phyloP scores from a whole-genome alignment of 176 grass and related monocot species.

The Poa annua region DNA sequence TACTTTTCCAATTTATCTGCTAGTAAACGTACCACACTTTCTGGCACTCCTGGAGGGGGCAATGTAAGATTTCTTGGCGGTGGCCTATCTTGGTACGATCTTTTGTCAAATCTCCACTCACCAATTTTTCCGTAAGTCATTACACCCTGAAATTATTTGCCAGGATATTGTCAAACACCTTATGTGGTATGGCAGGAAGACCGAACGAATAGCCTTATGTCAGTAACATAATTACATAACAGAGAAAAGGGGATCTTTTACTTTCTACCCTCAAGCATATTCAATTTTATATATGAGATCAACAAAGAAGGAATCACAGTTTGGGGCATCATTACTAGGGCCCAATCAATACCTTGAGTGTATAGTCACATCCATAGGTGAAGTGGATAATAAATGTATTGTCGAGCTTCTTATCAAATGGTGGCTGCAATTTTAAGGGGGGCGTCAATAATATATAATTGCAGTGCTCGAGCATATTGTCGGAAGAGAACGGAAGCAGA shows the following conservation, averaged over 20 bases:
- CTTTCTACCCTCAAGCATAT: neutral
- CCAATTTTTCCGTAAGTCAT: constrained; percentile 82
- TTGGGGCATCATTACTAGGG: constrained; percentile 36
- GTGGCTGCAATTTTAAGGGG: constrained; percentile 44
- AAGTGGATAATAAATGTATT: constrained; percentile 84
- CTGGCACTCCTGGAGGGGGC: constrained; percentile 89
- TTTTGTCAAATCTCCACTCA: constrained; percentile 91
- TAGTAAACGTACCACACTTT: constrained; percentile 89
- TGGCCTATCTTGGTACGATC: constrained; percentile 60
- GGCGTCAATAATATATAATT: neutral
- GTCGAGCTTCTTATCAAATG: constrained; percentile 53
- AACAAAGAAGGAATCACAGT: neutral
- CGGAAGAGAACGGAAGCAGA: neutral
- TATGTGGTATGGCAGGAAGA: neutral
- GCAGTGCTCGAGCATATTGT: neutral
- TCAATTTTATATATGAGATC: constrained; percentile 17
- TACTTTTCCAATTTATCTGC: constrained; percentile 19
- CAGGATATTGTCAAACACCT: constrained; percentile 4
- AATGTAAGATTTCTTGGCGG: constrained; percentile 87
- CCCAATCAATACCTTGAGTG: constrained; percentile 68
- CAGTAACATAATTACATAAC: constrained; percentile 26
- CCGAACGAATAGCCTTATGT: neutral
- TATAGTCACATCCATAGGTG: constrained; percentile 89
- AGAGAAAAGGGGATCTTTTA: neutral
- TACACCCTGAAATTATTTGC: constrained; percentile 58